Evolutionary conservation across 352 stramenopile species (phyloP).

Genomic region (Lagenidium giganteum): DNA sequence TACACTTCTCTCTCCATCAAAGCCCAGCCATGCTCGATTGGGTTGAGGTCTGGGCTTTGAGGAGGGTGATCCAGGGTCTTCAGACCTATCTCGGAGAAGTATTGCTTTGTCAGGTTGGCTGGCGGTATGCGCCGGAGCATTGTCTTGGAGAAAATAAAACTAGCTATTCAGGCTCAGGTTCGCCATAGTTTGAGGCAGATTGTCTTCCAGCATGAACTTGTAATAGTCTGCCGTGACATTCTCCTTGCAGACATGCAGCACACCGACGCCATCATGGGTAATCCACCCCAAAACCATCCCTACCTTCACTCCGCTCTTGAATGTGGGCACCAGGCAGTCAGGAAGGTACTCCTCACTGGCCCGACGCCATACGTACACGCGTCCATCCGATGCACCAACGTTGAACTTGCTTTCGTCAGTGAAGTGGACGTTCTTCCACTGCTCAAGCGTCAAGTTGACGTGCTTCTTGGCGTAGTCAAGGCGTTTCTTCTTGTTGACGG

Average conservation of each 20-base stretch:
- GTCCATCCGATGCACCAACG: background rate
- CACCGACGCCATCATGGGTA: background rate
- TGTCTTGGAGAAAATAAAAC: no score
- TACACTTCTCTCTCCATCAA: no score
- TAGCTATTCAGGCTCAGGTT: no score
- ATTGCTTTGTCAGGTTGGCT: no score
- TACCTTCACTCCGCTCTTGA: conserved; percentile 1
- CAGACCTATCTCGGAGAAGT: no score
- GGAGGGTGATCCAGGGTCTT: no score
- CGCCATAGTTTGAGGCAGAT: no score
- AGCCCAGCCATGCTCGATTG: conserved; percentile 6
- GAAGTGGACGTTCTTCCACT: background rate
- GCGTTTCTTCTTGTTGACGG: background rate
- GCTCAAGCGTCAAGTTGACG: background rate
- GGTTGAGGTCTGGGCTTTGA: conserved; percentile 7
- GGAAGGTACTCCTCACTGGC: background rate
- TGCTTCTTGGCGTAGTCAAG: conserved; percentile 1
- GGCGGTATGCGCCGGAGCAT: no score
- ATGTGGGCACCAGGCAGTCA: background rate
- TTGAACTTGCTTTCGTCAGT: conserved; percentile 3
- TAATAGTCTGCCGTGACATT: conserved; percentile 1
- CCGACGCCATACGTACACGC: conserved; percentile 3
- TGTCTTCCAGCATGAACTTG: background rate
- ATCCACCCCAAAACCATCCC: conserved; percentile 4
- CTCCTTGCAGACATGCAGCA: background rate